phyloP scores from a whole-genome alignment of 2,329 filamentous ascomycete genomes.

The Basipetospora sp. region DNA sequence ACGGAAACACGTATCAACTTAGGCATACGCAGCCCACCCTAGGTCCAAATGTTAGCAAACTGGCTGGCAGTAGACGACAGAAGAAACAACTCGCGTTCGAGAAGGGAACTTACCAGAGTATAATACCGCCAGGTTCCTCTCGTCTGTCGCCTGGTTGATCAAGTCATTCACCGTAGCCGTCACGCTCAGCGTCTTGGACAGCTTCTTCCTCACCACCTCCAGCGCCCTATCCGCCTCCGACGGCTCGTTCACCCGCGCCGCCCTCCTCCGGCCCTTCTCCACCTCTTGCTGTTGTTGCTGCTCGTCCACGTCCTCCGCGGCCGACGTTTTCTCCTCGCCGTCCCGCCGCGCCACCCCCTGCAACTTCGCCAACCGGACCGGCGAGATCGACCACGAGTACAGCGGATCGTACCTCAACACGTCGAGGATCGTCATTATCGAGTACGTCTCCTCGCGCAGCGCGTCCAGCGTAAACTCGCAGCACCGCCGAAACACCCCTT shows the following conservation, averaged over 20 bases:
- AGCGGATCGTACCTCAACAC: slow-evolving; percentile 95
- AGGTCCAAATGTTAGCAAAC: slow-evolving; percentile 2
- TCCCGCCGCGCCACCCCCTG: slow-evolving; percentile 47
- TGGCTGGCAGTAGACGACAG: not conserved
- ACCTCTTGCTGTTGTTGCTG: too few species aligned
- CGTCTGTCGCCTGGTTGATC: slow-evolving; percentile 89
- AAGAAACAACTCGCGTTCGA: not conserved
- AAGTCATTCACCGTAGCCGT: slow-evolving; percentile 91
- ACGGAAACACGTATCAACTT: slow-evolving; percentile 6
- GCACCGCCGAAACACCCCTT: slow-evolving; percentile 92
- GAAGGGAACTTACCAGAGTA: slow-evolving; percentile 53
- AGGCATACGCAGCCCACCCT: slow-evolving; percentile 35
- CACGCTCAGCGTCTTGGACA: slow-evolving; percentile 85
- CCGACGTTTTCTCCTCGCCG: slow-evolving; percentile 19
- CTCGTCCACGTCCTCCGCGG: slow-evolving; percentile 19
- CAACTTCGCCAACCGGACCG: slow-evolving; percentile 47
- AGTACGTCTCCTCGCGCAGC: slow-evolving; percentile 84
- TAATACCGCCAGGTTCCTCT: slow-evolving; percentile 77
- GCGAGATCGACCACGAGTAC: slow-evolving; percentile 86
- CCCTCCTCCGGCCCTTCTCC: slow-evolving; percentile 19
- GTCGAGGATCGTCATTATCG: slow-evolving; percentile 96
- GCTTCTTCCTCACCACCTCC: slow-evolving; percentile 87
- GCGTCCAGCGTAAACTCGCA: slow-evolving; percentile 96
- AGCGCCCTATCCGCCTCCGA: slow-evolving; percentile 81
- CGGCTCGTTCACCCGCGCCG: slow-evolving; percentile 34